A percentile compares a stretch with the other conserved stretches of the same genome.
phyloP scores from a whole-genome alignment of 352 stramenopile genomes.

The Peronospora tabacina region DNA sequence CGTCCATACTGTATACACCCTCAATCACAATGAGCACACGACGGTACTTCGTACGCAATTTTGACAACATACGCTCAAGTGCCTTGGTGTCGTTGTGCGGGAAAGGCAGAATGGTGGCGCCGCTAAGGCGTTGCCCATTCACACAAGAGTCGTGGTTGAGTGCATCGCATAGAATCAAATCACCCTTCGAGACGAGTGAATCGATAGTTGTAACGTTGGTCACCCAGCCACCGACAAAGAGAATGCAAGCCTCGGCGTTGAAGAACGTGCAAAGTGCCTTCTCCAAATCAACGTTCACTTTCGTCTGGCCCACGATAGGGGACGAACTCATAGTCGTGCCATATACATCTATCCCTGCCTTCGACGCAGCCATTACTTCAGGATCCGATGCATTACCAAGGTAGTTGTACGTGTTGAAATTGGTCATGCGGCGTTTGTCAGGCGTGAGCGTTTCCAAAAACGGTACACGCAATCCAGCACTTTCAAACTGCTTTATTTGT shows the following conservation, averaged over 20 bases:
- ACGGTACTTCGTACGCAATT: slow-evolving; percentile 63
- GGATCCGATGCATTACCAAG: slow-evolving; percentile 60
- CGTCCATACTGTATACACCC: slow-evolving; percentile 65
- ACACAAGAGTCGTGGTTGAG: slow-evolving; percentile 81
- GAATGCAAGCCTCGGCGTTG: slow-evolving; percentile 39
- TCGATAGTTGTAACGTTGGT: slow-evolving; percentile 76
- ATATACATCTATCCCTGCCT: slow-evolving; percentile 58
- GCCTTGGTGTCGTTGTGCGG: slow-evolving; percentile 69
- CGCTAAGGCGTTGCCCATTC: slow-evolving; percentile 61
- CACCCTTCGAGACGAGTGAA: slow-evolving; percentile 56
- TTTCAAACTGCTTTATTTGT: slow-evolving; percentile 71
- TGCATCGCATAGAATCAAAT: slow-evolving; percentile 71
- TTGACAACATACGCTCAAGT: slow-evolving; percentile 63
- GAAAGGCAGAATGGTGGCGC: slow-evolving; percentile 71
- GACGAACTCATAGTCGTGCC: slow-evolving; percentile 78
- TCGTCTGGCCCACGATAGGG: slow-evolving; percentile 68
- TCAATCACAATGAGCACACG: slow-evolving; percentile 66
- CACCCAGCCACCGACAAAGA: slow-evolving; percentile 72
- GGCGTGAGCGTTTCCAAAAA: slow-evolving; percentile 64
- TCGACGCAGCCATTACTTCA: slow-evolving; percentile 43
- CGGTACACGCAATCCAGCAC: slow-evolving; percentile 56
- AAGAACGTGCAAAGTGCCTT: slow-evolving; percentile 59
- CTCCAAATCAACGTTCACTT: slow-evolving; percentile 65
- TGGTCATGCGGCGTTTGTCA: slow-evolving; percentile 64
- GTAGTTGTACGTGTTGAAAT: slow-evolving; percentile 87